Base-by-base conservation (phyloP, 2,329 filamentous ascomycete species). In the Cytospora paraplurivora region DNA sequence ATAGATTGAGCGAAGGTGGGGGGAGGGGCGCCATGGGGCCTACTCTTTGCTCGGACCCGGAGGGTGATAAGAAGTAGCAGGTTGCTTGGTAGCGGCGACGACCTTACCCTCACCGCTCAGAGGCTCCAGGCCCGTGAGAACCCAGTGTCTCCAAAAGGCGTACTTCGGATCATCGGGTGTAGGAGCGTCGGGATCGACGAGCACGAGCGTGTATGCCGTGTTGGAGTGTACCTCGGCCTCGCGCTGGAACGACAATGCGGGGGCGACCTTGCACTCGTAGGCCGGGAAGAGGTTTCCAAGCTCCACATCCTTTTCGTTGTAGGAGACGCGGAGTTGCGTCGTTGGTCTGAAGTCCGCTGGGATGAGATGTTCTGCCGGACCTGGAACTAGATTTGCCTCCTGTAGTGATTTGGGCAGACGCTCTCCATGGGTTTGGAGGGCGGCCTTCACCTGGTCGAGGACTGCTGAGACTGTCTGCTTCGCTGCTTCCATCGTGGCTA, bases 101-200 rank as follows among this genome's bases (percentile, higher is more conserved):
- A 69, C 67, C 1, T 62, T 69, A 12, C 67, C 67, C 0, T 67
- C 68, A 1, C 62, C 67, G 33, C 67, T 62, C 51, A 71, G 47
- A 1, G 78, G 74, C 62, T 73, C 74, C 57, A 81, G 53, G 0
- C 78, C 78, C 4, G 75, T 71, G 0, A 83, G 70, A 33, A 85
- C 75, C 80, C 81, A 85, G 68, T 85, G 82, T 21, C 82, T 74
- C 81, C 82, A 85, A 68, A 81, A 84, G 0, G 81, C 79, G 68
- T 82, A 84, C 68, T 81, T 83, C 7, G 81, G 81, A 57, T 85
- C 79, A 41, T 82, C 79, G 0, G 82, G 83, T 0, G 81, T 84
- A 0, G 83, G 83, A 21, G 82, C 82, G 64, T 85, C 83, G 0
- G 82, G 82, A 62, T 85, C 83, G 27, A 83, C 75, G 49, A 85